Evolutionary conservation across 2,329 filamentous ascomycete genomes (phyloP), one percentile per base, ranked within the genome.

Genomic region (Reticulascus tulasneorum): DNA sequence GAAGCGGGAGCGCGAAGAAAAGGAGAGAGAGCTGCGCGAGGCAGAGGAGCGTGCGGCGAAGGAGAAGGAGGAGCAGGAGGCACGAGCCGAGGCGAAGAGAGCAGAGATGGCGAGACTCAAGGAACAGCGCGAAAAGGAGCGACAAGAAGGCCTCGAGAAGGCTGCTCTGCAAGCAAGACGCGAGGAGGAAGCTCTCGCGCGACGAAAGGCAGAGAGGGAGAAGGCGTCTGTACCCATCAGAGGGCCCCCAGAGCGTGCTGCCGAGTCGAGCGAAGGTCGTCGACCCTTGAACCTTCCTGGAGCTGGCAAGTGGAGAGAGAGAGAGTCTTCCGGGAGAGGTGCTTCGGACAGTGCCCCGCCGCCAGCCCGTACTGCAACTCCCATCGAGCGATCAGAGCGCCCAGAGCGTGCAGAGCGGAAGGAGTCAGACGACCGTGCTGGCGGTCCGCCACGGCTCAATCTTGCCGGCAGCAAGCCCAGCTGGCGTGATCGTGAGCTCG

Each of bases 181-280:
- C 59, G 90, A 94, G 62, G 89, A 93, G 52, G 90, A 95, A 61
- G 90, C 88, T 12, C 79, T 90, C 63, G 84, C 84, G 48, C 79
- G 84, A 51, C 79, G 77, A 60, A 78, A 73, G 54, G 82, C 74
- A 40, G 79, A 79, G 60, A 86, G 78, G 63, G 76, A 75, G 52
- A 66, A 66, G 49, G 58, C 47, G 37, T 55, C 57, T 38, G 50
- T 49, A 27, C 62, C 58, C 45, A 60, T 57, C 63, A 56, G 59
- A 56, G 64, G 57, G 47, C 57, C 58, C n/a, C 61, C 64, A 33
- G 61, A 66, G 29, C 68, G 70, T 43, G 47, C 48, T 29, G 49
- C 52, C 33, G 55, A 50, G 33, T 44, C 50, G 29, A 21, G 29
- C 37, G 44, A 46, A 21, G 42, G 46, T n/a, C 52, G 50, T 23